Percentiles rank a stretch among this genome's conserved stretches.
Conservation (phyloP, 208 protist genomes). For the Acanthamoeba royreba region DNA sequence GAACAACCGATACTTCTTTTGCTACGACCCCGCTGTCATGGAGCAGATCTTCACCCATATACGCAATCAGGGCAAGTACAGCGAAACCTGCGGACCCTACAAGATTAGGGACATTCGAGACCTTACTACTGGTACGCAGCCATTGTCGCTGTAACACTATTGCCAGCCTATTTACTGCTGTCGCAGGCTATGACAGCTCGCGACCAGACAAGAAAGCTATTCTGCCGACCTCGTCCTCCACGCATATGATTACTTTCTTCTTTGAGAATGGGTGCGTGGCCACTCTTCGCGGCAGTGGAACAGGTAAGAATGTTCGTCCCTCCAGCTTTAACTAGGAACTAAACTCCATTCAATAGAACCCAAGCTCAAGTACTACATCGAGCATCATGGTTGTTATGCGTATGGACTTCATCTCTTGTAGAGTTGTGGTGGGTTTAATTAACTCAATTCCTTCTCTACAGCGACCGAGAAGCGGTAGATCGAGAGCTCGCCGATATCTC, state of each 20-base stretch:
- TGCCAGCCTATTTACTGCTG: too few relatives aligned
- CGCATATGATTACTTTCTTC: constrained; percentile 94
- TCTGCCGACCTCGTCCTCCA: constrained; percentile 78
- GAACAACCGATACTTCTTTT: constrained; percentile 86
- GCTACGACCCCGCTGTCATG: constrained; percentile 82
- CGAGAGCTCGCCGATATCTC: background rate
- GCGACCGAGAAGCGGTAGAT: background rate
- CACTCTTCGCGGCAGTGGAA: constrained; percentile 94
- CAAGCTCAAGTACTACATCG: constrained; percentile 96
- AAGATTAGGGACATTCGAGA: constrained; percentile 83
- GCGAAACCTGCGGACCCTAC: constrained; percentile 52
- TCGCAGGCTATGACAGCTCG: constrained; percentile 6
- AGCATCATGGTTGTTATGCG: constrained; percentile 45
- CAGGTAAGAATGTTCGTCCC: constrained; percentile 64
- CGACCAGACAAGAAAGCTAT: constrained; percentile 76
- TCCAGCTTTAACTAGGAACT: background rate
- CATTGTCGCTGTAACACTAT: background rate
- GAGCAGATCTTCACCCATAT: constrained; percentile 86
- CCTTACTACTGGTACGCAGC: constrained; percentile 77
- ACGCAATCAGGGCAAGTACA: constrained; percentile 64
- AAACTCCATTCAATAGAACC: constrained; percentile 79
- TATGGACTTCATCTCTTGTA: background rate
- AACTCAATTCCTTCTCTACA: background rate
- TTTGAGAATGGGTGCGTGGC: constrained; percentile 89
- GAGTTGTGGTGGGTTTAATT: background rate